A percentile compares a stretch with the other conserved stretches of the same genome.
phyloP scores from a whole-genome alignment of 2,329 filamentous ascomycete genomes.

The Apiospora hydei region DNA sequence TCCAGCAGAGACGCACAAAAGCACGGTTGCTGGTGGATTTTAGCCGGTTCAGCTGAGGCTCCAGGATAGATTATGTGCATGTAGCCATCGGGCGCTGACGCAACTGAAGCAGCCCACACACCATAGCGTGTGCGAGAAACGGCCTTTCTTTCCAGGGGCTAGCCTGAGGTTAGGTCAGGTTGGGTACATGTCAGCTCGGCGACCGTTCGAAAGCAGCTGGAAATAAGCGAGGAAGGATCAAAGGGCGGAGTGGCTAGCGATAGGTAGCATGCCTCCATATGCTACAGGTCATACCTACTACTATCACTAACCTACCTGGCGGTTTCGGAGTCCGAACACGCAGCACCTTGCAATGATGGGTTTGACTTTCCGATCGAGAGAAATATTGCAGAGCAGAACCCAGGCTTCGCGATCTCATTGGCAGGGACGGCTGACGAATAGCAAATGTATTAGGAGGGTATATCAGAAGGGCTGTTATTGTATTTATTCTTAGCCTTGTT shows the following conservation, averaged over 20 bases:
- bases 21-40: neutral
- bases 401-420: neutral
- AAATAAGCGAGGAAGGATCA: conserved; percentile 1
- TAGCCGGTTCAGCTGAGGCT: conserved; percentile 7
- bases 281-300: neutral
- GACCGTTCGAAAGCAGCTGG: neutral
- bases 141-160: neutral
- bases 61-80: neutral
- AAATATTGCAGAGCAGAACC: neutral
- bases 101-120: conserved; percentile 12
- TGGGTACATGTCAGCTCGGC: neutral
- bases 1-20: neutral
- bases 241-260: conserved; percentile 6
- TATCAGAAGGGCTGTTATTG: neutral
- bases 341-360: neutral
- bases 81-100: conserved; percentile 5
- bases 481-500: neutral
- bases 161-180: neutral
- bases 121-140: neutral
- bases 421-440: neutral
- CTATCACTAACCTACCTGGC: neutral
- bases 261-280: neutral
- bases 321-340: neutral
- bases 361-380: neutral
- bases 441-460: neutral